Evolutionary conservation across 176 grass and related monocot species (phyloP), one percentile per base, ranked within the genome.

Genomic region (Stipa capillata): DNA sequence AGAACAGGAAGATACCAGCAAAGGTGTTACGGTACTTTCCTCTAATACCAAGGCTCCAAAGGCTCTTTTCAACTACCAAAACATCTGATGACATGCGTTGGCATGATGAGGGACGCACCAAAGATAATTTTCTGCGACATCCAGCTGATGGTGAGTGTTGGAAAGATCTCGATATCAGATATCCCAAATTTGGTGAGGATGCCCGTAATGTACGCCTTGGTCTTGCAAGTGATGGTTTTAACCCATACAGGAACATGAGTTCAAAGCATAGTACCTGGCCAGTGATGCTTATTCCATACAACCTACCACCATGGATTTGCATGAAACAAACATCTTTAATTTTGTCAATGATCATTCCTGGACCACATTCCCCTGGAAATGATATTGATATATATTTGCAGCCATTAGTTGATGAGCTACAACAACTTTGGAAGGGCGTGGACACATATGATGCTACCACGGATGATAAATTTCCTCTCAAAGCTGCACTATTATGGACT

Each of bases 11-110:
- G 69, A 51, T 33, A 72, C 69, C 17, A 54, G 42, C 79, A 34
- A 87, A 87, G 60, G 23, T 83, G 10, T 65, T 88, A 62, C 64
- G 49, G 2, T 77, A 88, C 41, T 83, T 88, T 24, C 79, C 61
- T 20, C 73, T 88, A 28, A 79, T 72, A 52, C 61, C 51, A 43
- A 83, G 32, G 34, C 33, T 83, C 1, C 27, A 73, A n/a, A 76
- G 79, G 24, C 44, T 87, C 5, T 87, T 78, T 71, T 69, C 59
- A 44, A 48, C 48, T 77, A 40, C 36, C 3, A 23, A 59, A 28
- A 76, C 73, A 18, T 41, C 53, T 29, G 16, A 2, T 58, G 73
- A 76, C 13, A 76, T 76, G 72, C 34, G 37, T 10, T 62, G 69
- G 70, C 85, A 83, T 40, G 31, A 87, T 17, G 41, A 82, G 14